These are phyloP conservation scores for Fusarium sublunatum DNA, from an alignment of 2,329 filamentous ascomycete species.

Conservation along the genomic window DNA sequence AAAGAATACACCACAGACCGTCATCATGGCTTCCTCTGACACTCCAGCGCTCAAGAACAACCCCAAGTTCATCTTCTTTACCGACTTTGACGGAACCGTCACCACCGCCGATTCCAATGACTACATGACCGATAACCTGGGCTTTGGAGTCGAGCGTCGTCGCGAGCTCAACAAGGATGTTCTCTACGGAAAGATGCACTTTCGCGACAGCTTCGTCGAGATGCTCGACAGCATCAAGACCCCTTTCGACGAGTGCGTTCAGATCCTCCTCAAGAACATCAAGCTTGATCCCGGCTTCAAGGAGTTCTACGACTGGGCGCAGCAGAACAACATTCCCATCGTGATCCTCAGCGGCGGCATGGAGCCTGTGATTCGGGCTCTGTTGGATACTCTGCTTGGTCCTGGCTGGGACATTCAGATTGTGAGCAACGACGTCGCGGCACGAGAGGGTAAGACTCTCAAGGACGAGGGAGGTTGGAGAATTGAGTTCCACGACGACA, in stretches of 20 bases:
- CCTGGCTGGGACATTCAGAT: constrained; percentile 84
- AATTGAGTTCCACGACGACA: constrained; percentile 89
- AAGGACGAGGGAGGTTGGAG: constrained; percentile 87
- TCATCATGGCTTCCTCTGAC: constrained; percentile 58
- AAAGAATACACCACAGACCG: constrained; percentile 1
- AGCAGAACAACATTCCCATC: constrained; percentile 85
- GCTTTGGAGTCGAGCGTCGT: constrained; percentile 80
- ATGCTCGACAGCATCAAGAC: constrained; percentile 91
- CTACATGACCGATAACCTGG: constrained; percentile 88
- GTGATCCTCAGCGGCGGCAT: constrained; percentile 94
- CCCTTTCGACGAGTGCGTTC: constrained; percentile 85
- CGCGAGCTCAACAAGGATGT: constrained; percentile 80
- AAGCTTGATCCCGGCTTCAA: constrained; percentile 88
- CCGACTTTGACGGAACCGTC: constrained; percentile 97
- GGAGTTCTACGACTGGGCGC: constrained; percentile 87
- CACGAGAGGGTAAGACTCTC: constrained; percentile 74
- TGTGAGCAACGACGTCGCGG: constrained; percentile 83
- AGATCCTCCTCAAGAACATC: constrained; percentile 83
- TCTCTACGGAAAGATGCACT: constrained; percentile 75
- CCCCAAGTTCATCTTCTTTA: constrained; percentile 97
- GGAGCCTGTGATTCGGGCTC: constrained; percentile 87
- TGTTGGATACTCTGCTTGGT: constrained; percentile 85
- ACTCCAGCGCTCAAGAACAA: constrained; percentile 72
- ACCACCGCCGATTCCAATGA: constrained; percentile 77
- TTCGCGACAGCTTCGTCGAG: constrained; percentile 87